phyloP scores from a whole-genome alignment of 805 yeast species.

The Tetrapisispora iriomotensis region DNA sequence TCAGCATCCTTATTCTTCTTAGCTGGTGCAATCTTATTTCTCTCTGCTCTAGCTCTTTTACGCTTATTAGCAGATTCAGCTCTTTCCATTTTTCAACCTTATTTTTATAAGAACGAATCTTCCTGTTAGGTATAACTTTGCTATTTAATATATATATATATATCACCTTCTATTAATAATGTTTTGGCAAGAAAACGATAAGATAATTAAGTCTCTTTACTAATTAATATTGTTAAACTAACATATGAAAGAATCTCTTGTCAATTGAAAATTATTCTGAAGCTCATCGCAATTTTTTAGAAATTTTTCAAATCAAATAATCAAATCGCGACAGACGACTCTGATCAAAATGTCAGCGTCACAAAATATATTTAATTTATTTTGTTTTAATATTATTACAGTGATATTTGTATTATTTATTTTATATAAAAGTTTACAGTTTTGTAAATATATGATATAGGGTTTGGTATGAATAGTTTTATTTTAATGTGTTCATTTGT shows the following conservation, averaged over 20 bases:
- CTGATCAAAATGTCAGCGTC: neutral
- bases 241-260: too few relatives aligned
- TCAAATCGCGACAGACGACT: conserved; percentile 8
- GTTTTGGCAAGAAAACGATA: neutral
- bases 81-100: conserved; percentile 2
- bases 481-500: conserved; percentile 6
- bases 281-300: conserved; percentile 21
- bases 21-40: conserved; percentile 8
- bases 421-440: neutral
- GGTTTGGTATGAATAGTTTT: neutral
- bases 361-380: too few relatives aligned
- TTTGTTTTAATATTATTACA: too few relatives aligned
- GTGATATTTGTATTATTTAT: neutral
- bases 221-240: too few relatives aligned
- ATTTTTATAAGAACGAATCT: neutral
- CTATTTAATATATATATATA: too few relatives aligned
- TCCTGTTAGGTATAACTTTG: conserved; percentile 3
- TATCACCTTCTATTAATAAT: neutral
- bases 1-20: conserved; percentile 25
- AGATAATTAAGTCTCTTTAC: too few relatives aligned
- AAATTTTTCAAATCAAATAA: conserved; percentile 9
- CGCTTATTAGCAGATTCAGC: conserved; percentile 6
- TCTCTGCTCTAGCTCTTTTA: conserved; percentile 19
- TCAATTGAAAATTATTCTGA: neutral
- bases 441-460: too few relatives aligned